Conservation (phyloP, 2,329 filamentous ascomycete species). For the Stromatinia cepivora region DNA sequence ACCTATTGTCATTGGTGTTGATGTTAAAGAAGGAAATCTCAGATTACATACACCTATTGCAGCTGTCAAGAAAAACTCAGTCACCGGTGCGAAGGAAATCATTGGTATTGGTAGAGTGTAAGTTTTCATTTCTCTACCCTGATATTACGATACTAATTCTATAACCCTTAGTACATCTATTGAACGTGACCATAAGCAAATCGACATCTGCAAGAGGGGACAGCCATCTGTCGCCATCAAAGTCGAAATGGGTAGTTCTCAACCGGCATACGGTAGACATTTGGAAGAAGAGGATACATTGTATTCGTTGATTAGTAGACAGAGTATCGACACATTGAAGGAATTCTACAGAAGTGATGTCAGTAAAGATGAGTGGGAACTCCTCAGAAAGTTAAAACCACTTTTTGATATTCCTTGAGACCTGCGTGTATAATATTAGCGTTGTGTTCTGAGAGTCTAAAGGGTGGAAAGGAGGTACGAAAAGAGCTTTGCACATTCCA, state of each 20-base stretch:
- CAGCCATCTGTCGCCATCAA: constrained; percentile 98
- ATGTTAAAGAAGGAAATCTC: constrained; percentile 88
- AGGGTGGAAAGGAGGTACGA: constrained; percentile 7
- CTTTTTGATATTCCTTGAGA: constrained; percentile 72
- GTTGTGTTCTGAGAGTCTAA: constrained; percentile 13
- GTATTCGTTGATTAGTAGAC: constrained; percentile 83
- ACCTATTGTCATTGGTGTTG: constrained; percentile 92
- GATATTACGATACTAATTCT: not conserved
- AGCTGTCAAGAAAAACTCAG: constrained; percentile 77
- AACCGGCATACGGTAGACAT: constrained; percentile 92
- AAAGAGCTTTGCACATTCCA: constrained; percentile 23
- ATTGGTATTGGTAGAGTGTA: constrained; percentile 81
- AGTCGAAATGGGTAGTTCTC: constrained; percentile 88
- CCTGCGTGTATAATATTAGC: not conserved
- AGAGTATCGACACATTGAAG: constrained; percentile 92
- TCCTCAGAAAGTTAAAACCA: constrained; percentile 94
- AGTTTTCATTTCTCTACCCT: constrained; percentile 28
- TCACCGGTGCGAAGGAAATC: constrained; percentile 80
- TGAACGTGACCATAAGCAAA: constrained; percentile 95
- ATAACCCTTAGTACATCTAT: constrained; percentile 73
- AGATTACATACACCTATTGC: constrained; percentile 87
- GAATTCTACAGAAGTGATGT: constrained; percentile 91
- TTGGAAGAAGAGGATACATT: constrained; percentile 87
- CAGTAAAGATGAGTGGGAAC: constrained; percentile 86
- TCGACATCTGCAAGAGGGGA: constrained; percentile 89